Conservation (phyloP, 176 grass and related monocot species). For the Oryza punctata region DNA sequence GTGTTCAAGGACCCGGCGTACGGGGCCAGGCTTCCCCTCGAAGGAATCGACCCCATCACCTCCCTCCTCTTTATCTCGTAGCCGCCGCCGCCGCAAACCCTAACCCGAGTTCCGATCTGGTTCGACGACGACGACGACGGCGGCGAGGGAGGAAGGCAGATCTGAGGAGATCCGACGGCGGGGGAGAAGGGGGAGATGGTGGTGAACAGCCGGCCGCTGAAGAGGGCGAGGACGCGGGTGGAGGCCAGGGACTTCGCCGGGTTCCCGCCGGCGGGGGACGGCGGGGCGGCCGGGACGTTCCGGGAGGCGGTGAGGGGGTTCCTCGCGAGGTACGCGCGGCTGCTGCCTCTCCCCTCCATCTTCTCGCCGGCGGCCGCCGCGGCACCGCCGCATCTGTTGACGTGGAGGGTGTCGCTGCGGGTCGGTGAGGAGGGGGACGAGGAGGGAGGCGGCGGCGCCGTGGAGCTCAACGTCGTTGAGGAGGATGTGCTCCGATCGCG, state of each 20-base stretch:
- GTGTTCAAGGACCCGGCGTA: conserved; percentile 47
- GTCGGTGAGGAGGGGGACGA: conserved; percentile 47
- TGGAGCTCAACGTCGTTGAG: conserved; percentile 81
- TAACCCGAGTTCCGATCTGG: conserved; percentile 66
- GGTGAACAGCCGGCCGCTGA: conserved; percentile 90
- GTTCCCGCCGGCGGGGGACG: conserved; percentile 47
- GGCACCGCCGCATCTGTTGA: conserved; percentile 57
- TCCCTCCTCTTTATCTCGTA: conserved; percentile 53
- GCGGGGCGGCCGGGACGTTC: conserved; percentile 66
- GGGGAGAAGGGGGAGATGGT: conserved; percentile 58
- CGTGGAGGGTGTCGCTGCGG: conserved; percentile 70
- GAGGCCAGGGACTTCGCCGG: conserved; percentile 53
- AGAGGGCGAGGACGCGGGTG: conserved; percentile 71
- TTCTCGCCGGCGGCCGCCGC: conserved; percentile 61
- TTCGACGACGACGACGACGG: conserved; percentile 50
- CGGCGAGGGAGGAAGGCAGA: conserved; percentile 22
- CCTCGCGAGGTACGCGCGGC: conserved; percentile 63
- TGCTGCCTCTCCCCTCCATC: conserved; percentile 66
- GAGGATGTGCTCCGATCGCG: conserved; percentile 89
- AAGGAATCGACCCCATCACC: conserved; percentile 61
- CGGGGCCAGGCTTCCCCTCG: conserved; percentile 43
- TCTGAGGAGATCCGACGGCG: conserved; percentile 58
- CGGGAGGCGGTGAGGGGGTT: conserved; percentile 74
- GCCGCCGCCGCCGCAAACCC: conserved; percentile 63
- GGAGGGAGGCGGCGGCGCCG: conserved; percentile 35